Evolutionary conservation across 2,329 filamentous ascomycete genomes (phyloP), one percentile per base, ranked within the genome.

Genomic region (Uncinocarpus reesii): DNA sequence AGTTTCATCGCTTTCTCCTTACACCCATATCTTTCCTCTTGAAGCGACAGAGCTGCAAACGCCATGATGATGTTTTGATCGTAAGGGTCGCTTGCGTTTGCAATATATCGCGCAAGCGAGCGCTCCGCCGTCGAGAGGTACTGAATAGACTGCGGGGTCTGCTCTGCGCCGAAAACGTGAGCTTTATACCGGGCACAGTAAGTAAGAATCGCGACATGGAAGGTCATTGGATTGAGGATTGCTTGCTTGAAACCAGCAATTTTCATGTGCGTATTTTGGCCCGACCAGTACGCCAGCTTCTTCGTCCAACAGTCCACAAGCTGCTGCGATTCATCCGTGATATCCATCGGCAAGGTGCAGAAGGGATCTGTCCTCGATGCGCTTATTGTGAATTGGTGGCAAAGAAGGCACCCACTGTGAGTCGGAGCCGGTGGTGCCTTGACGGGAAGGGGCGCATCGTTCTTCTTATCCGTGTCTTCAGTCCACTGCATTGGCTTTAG

Each of bases 281-380:
- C 66, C 7, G 67, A 68, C 66, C 66, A 69, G 48, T 68, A 69
- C 0, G 59, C 58, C 41, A 69, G 55, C 37, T 60, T 63, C 41
- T 55, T 60, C 1, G 56, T 60, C 65, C 65, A 69, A 37, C 58
- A 61, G 37, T 67, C 62, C 2, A 57, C 55, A 35, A 69, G 54
- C 32, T 64, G 60, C 35, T 62, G 52, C 23, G 64, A 61, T n/a
- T 60, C 58, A 4, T 45, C 53, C 13, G 56, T 54, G 2, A 56
- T 53, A 7, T 49, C 42, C 11, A 60, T 54, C 2, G 63, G 60
- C 7, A 66, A 52, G 31, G 57, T 59, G 26, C 59, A 51, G 40
- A 65, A 63, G 23, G 64, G 63, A 44, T 67, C 63, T 36, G 20
- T 41, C 11, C 36, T 48, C 10, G 23, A 31, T 24, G 26, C 16